Conservation (phyloP, 257 asterid species). For the Nicotiana tabacum region DNA sequence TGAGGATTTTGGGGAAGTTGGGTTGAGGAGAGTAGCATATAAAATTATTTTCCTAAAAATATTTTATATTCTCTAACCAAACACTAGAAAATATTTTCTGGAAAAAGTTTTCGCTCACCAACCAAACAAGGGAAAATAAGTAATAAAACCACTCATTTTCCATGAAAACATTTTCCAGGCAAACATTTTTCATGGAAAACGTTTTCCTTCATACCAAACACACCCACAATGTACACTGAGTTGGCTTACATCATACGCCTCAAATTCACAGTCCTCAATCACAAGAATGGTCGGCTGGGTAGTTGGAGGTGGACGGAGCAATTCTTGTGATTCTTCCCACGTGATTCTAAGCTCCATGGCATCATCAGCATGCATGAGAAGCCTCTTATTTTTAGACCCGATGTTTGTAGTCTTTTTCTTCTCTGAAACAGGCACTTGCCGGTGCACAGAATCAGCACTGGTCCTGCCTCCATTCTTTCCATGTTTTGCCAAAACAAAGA, state of each 20-base stretch:
- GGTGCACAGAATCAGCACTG: slow-evolving; percentile 42
- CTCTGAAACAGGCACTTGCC: slow-evolving; percentile 29
- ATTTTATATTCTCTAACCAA: no score
- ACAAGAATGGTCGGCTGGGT: slow-evolving; percentile 45
- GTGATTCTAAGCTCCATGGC: slow-evolving; percentile 63
- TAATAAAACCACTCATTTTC: no score
- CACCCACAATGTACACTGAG: neutral
- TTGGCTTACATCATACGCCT: slow-evolving; percentile 61
- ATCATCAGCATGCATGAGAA: slow-evolving; percentile 67
- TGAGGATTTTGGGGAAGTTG: no score
- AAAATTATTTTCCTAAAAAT: no score
- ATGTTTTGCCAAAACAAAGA: slow-evolving; percentile 6
- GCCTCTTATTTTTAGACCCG: slow-evolving; percentile 64
- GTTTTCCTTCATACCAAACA: no score
- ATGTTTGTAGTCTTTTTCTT: slow-evolving; percentile 73
- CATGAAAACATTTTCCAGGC: no score
- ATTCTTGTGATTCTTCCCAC: slow-evolving; percentile 90
- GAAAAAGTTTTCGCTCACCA: no score
- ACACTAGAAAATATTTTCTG: no score
- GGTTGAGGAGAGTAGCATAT: no score
- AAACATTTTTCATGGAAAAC: no score
- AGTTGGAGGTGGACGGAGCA: slow-evolving; percentile 70
- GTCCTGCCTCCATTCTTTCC: slow-evolving; percentile 51
- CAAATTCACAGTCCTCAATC: slow-evolving; percentile 67
- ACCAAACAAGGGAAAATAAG: no score